Base-by-base conservation (phyloP, 352 stramenopile genomes). In the Phytophthora lateralis region DNA sequence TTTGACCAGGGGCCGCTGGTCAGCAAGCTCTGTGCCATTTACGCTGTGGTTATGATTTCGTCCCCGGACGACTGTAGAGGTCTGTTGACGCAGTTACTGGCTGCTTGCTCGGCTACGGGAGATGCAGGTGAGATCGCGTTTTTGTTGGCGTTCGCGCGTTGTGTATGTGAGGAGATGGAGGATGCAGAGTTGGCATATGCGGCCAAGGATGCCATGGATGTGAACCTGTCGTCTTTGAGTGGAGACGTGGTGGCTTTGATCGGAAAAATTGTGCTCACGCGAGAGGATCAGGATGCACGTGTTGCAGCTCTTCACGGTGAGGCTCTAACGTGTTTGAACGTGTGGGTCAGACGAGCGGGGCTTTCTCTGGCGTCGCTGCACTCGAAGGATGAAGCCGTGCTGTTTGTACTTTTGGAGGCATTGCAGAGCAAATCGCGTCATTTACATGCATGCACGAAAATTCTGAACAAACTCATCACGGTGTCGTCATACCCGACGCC, bases 141-240 rank as follows among this genome's bases (percentile, higher is more conserved):
- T 39, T 73, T 89, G 52, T 55, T 91, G 30, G 71, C 67, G 2
- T 78, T 89, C 49, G 63, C 80, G 37, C 74, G 80, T 14, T 89
- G 73, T 59, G 66, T 91, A 10, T 88, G 80, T 54, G 82, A 91
- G 35, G 80, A 90, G 63, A 78, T 89, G 53, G 68, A 86, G 37
- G 76, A 88, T 18, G 80, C 76, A 14, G 75, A 90, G 51, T 47
- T 91, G 26, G 55, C 72, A 1, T 91, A 89, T 53, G 60, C 62
- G 8, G 75, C 73, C 29, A 87, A 82, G 15, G 82, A 91, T 39
- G 76, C 80, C 5, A 89, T 89, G 76, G 82, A 90, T 41, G 46
- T 80, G 68, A 64, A 82, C 18, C 60, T 91, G 5, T 63, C 59
- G 4, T 52, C 55, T 18, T 41, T 89, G 32, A 88, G 82, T 48